Evolutionary conservation across 176 grass and related monocot genomes (phyloP).

Genomic region (Pontederia paniculata): DNA sequence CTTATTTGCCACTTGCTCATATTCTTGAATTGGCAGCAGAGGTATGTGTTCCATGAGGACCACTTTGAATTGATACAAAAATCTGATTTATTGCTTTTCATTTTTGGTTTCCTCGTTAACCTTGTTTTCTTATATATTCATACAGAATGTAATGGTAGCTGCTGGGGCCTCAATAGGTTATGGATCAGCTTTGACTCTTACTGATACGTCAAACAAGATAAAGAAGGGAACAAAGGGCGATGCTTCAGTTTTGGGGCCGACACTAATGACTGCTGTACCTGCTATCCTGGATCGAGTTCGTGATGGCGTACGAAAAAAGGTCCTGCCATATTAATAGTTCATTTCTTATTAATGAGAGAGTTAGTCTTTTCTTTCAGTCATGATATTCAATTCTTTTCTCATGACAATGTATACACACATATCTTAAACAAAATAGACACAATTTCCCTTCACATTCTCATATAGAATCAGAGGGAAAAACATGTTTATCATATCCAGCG

Average conservation of each 20-base stretch:
- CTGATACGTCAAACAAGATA: constrained; percentile 92
- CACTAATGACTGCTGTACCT: constrained; percentile 85
- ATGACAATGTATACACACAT: no score
- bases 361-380: no score
- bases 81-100: background rate
- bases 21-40: constrained; percentile 96
- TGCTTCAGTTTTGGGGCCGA: constrained; percentile 63
- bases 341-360: no score
- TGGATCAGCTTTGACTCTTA: constrained; percentile 81
- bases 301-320: constrained; percentile 85
- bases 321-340: constrained; percentile 1
- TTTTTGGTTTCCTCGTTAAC: background rate
- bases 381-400: no score
- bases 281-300: constrained; percentile 91
- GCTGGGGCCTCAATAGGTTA: constrained; percentile 77
- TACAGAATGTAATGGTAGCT: constrained; percentile 66
- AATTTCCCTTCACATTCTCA: background rate
- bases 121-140: constrained; percentile 7
- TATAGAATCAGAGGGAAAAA: no score
- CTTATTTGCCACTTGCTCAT: constrained; percentile 86
- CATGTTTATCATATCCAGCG: no score
- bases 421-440: background rate
- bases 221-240: constrained; percentile 83
- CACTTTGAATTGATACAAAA: background rate
- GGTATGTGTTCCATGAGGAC: constrained; percentile 22